Base-by-base conservation (phyloP, 352 stramenopile species). In the Phytophthora pisi region DNA sequence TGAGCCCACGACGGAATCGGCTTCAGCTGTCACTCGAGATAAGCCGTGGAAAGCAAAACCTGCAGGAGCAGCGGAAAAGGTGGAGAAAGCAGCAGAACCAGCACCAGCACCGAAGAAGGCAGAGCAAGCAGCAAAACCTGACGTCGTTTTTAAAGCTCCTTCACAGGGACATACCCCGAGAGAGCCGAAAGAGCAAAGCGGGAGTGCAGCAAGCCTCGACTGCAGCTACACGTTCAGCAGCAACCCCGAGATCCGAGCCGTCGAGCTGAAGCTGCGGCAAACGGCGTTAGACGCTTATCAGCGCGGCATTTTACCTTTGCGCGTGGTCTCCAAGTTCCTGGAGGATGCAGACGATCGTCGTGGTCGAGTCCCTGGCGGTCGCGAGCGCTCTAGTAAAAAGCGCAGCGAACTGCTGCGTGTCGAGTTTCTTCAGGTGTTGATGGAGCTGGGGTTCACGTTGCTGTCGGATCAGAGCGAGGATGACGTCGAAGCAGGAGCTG, bases 351-450 rank as follows among this genome's bases (percentile, higher is more conserved):
- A 77, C 11, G 70, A 74, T 56, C 57, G 57, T 23, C 59, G 54
- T 46, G 68, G 49, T 36, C 58, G n/a, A 46, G 28, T 76, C 20
- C 64, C 64, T 54, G 50, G 58, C 7, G 51, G n/a, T 56, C 34
- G 36, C 28, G 28, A 57, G 26, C 51, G 40, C 13, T 24, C 36
- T 24, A 54, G 58, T 4, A 64, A 68, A 38, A 70, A 64, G 30
- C 64, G 81, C 38, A 62, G 72, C 16, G 76, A 90, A 47, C 54
- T 98, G 16, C 63, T 92, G 0, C 85, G 93, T 8, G 87, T 95
- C 16, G 91, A 98, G 61, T 97, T 98, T 73, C 73, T 98, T 20
- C 88, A 98, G 66, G 74, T 97, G n/a, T 75, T 98, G 30, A 97
- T 98, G 91, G 90, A 98, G 61, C 70, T 98, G 18, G 93, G 93